Evolutionary conservation across 768 basidiomycete genomes (phyloP).

Genomic region (Sutorius australiensis): DNA sequence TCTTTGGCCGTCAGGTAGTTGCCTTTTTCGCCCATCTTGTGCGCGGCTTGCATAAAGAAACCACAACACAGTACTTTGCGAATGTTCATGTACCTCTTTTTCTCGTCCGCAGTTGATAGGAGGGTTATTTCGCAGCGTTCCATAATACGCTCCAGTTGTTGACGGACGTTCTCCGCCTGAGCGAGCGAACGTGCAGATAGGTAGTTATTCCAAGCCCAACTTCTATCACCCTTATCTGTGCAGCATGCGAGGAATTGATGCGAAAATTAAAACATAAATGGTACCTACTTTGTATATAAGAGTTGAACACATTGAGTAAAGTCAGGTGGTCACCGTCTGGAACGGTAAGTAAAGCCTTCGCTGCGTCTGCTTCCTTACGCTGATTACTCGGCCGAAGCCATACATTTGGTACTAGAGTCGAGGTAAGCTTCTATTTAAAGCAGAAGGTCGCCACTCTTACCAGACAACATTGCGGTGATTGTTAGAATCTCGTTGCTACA

Average conservation of each 20-base stretch:
- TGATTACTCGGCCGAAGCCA: conserved; percentile 89
- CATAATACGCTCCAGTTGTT: conserved; percentile 88
- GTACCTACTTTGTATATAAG: conserved; percentile 74
- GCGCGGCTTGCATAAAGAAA: conserved; percentile 98
- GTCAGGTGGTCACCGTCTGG: conserved; percentile 98
- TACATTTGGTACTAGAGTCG: conserved; percentile 68
- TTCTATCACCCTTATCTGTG: conserved; percentile 68
- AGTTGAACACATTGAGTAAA: conserved; percentile 91
- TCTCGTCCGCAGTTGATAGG: conserved; percentile 62
- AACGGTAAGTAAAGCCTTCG: conserved; percentile 82
- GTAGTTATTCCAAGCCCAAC: conserved; percentile 92
- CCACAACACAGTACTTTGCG: conserved; percentile 84
- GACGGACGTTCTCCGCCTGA: conserved; percentile 92
- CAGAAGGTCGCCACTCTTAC: conserved; percentile 37
- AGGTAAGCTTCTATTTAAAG: neutral
- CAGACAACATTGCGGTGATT: conserved; percentile 94
- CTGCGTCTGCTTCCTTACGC: conserved; percentile 86
- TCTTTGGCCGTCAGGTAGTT: conserved; percentile 92
- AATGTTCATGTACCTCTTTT: conserved; percentile 69
- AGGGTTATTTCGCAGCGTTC: conserved; percentile 82
- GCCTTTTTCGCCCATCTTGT: conserved; percentile 89
- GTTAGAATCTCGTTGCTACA: conserved; percentile 96
- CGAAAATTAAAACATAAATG: neutral
- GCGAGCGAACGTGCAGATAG: conserved; percentile 76
- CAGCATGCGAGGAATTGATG: neutral